Conservation (phyloP, 73 alveolate genomes). For the Paramecium biaurelia region DNA sequence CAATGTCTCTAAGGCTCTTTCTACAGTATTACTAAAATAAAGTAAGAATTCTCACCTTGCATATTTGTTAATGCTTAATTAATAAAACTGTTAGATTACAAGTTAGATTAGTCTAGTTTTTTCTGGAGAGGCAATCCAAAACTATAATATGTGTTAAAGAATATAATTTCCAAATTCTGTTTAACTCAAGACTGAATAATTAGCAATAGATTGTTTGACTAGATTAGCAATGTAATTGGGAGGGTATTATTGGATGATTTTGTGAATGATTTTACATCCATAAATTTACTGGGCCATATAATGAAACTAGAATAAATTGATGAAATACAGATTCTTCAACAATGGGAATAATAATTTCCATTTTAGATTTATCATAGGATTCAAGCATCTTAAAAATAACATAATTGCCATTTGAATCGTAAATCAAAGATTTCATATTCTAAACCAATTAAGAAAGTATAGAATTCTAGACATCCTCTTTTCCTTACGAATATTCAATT, state of each 20-base stretch:
- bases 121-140: conserved; percentile 15
- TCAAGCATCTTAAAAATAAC: conserved; percentile 41
- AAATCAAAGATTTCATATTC: conserved; percentile 13
- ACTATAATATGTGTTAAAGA: conserved; percentile 14
- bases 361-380: conserved; percentile 26
- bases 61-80: conserved; percentile 44
- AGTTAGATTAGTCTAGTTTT: neutral
- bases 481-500: neutral
- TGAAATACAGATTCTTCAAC: conserved; percentile 25
- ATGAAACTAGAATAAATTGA: neutral
- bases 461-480: neutral
- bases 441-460: neutral
- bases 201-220: neutral
- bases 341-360: conserved; percentile 29
- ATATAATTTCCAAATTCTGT: conserved; percentile 51
- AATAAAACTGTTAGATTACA: conserved; percentile 35
- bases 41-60: neutral
- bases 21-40: conserved; percentile 23
- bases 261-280: conserved; percentile 43
- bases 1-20: conserved; percentile 45
- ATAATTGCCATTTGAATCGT: conserved; percentile 39
- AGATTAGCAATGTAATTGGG: neutral
- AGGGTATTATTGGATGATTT: neutral
- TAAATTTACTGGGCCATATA: conserved; percentile 23
- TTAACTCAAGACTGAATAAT: neutral